Conservation (phyloP, 768 basidiomycete genomes). For the Amanita molliuscula region DNA sequence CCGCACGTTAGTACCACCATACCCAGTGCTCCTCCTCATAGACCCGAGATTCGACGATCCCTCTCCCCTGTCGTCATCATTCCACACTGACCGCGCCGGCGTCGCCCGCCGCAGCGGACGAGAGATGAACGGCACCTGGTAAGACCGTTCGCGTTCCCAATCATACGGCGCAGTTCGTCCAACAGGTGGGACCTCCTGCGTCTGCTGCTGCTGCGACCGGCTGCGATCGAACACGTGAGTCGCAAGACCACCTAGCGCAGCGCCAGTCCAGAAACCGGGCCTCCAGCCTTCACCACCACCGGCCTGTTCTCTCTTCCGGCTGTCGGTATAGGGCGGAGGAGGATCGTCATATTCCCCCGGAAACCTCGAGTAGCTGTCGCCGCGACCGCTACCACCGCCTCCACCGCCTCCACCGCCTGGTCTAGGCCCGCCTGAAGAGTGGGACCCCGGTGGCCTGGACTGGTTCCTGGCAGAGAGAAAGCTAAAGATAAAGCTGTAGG, state of each 20-base stretch:
- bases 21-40: conserved; percentile 70
- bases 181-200: conserved; percentile 17
- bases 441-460: conserved; percentile 13
- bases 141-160: conserved; percentile 38
- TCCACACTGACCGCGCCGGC: conserved; percentile 16
- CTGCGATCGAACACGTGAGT: conserved; percentile 35
- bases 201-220: conserved; percentile 3
- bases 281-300: conserved; percentile 32
- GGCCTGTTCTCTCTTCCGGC: conserved; percentile 14
- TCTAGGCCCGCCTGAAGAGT: conserved; percentile 21
- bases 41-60: conserved; percentile 60
- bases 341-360: conserved; percentile 23
- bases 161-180: conserved; percentile 30
- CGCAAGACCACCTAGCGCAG: conserved; percentile 62
- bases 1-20: conserved; percentile 68
- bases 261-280: conserved; percentile 84
- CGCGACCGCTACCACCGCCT: conserved; percentile 40
- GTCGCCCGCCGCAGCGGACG: conserved; percentile 14
- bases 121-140: conserved; percentile 8
- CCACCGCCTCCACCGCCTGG: conserved; percentile 30
- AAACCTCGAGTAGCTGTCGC: neutral
- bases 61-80: conserved; percentile 50
- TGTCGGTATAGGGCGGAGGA: conserved; percentile 51
- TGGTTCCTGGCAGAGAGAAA: conserved; percentile 29
- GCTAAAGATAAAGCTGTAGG: conserved; percentile 50